Evolutionary conservation across 2,329 filamentous ascomycete species (phyloP).

Genomic region (Penicillium sclerotigenum): DNA sequence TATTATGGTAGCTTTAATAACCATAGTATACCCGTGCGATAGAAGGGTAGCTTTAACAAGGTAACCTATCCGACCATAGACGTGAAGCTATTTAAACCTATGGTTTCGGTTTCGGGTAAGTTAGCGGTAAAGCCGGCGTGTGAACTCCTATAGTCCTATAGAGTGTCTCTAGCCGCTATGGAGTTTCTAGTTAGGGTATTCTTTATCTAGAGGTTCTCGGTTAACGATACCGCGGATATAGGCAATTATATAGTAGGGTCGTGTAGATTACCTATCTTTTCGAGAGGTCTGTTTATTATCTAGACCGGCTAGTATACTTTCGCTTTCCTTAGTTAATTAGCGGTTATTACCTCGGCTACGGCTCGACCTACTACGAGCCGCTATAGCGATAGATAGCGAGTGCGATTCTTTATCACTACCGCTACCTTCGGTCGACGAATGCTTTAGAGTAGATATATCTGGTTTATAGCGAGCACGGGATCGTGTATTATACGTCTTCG

Average conservation of each 20-base stretch:
- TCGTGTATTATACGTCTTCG: conserved; percentile 19
- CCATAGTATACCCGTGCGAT: conserved; percentile 27
- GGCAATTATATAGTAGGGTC: conserved; percentile 23
- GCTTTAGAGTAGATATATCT: conserved; percentile 11
- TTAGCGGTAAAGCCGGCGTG: conserved; percentile 17
- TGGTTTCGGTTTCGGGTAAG: conserved; percentile 17
- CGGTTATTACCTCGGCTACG: conserved; percentile 27
- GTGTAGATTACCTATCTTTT: conserved; percentile 11
- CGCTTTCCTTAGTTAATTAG: conserved; percentile 16
- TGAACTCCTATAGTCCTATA: conserved; percentile 20
- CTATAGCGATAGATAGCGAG: conserved; percentile 16
- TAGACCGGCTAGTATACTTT: conserved; percentile 10
- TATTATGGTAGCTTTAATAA: conserved; percentile 26
- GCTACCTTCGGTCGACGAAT: conserved; percentile 17
- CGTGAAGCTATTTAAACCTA: conserved; percentile 25
- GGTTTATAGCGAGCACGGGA: conserved; percentile 16
- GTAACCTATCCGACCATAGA: conserved; percentile 26
- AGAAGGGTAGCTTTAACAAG: conserved; percentile 29
- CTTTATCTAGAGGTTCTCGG: conserved; percentile 17
- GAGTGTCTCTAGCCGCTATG: conserved; percentile 31
- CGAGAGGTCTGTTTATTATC: conserved; percentile 17
- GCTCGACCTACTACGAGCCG: conserved; percentile 13
- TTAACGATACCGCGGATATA: conserved; percentile 24
- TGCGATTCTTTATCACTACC: conserved; percentile 21
- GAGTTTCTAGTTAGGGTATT: conserved; percentile 36